phyloP scores from a whole-genome alignment of 495 filamentous ascomycete species.

The Trichoderma parareesei region DNA sequence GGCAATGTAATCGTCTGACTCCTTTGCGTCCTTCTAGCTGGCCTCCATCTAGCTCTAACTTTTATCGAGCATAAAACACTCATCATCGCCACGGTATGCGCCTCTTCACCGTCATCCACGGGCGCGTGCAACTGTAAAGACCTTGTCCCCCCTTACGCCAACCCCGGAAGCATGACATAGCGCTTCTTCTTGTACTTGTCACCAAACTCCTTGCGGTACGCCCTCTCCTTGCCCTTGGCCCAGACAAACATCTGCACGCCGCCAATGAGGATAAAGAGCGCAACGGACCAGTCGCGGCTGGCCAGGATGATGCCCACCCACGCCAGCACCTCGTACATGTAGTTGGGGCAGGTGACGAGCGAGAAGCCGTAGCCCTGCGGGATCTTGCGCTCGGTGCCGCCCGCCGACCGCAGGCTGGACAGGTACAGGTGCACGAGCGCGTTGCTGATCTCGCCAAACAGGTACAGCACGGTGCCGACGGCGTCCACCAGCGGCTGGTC shows the following conservation, averaged over 20 bases:
- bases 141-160: constrained; percentile 26
- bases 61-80: too few species aligned
- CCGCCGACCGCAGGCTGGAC: constrained; percentile 63
- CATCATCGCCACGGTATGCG: too few species aligned
- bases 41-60: too few species aligned
- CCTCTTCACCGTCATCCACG: neutral
- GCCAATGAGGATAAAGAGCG: constrained; percentile 62
- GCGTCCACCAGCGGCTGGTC: constrained; percentile 44
- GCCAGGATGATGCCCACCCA: constrained; percentile 78
- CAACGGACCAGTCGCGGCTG: constrained; percentile 63
- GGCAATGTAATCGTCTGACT: too few species aligned
- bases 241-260: constrained; percentile 70
- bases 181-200: constrained; percentile 87
- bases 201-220: constrained; percentile 82
- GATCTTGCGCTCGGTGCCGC: constrained; percentile 79
- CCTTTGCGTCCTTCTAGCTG: too few species aligned
- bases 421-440: constrained; percentile 69
- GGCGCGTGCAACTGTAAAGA: neutral
- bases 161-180: constrained; percentile 66
- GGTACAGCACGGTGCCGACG: constrained; percentile 58
- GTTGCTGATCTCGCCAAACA: constrained; percentile 71
- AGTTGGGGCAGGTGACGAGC: constrained; percentile 91
- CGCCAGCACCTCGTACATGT: constrained; percentile 81
- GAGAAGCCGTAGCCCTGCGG: constrained; percentile 79
- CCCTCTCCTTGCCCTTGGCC: constrained; percentile 87